Percentiles rank a stretch among this genome's conserved stretches.
phyloP scores from a whole-genome alignment of 805 yeast genomes.

The Metschnikowia bowlesiae region DNA sequence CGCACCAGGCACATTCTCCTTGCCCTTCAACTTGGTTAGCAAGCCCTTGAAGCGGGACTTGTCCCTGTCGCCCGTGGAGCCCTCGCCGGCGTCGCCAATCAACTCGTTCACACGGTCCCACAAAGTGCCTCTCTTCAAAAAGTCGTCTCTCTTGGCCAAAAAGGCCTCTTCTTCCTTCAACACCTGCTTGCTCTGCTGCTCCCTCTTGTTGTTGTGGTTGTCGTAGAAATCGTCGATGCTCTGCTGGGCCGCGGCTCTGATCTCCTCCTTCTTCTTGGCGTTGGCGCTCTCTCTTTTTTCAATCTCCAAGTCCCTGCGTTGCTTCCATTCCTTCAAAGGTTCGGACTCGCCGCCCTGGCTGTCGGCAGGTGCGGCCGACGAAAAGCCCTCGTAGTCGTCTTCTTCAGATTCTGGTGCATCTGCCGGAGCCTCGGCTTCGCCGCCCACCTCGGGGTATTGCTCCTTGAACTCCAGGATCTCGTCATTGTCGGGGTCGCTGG shows the following conservation, averaged over 20 bases:
- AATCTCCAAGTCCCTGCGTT: constrained; percentile 74
- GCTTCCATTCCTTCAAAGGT: constrained; percentile 66
- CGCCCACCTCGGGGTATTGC: constrained; percentile 57
- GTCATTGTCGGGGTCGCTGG: constrained; percentile 32
- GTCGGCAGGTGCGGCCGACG: constrained; percentile 12
- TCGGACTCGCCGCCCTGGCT: constrained; percentile 45
- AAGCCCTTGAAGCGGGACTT: constrained; percentile 67
- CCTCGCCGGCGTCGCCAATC: constrained; percentile 41
- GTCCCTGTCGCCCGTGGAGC: constrained; percentile 49
- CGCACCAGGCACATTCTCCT: constrained; percentile 72
- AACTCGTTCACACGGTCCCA: constrained; percentile 60
- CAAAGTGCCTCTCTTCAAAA: constrained; percentile 40
- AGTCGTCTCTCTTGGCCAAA: constrained; percentile 67
- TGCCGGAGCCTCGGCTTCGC: constrained; percentile 8
- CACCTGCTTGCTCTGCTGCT: constrained; percentile 58
- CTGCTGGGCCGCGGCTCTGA: constrained; percentile 71
- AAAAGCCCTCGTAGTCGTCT: constrained; percentile 19
- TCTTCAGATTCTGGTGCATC: constrained; percentile 39
- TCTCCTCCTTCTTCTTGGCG: constrained; percentile 55
- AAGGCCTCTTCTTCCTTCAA: constrained; percentile 67
- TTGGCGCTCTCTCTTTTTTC: constrained; percentile 73
- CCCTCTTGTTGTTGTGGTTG: constrained; percentile 80
- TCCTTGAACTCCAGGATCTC: constrained; percentile 57
- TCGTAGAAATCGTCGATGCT: constrained; percentile 91
- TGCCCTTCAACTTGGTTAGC: constrained; percentile 61